Evolutionary conservation across 2,329 filamentous ascomycete species (phyloP), one percentile per base, ranked within the genome.

Genomic region (Taxawa tesnikishii): DNA sequence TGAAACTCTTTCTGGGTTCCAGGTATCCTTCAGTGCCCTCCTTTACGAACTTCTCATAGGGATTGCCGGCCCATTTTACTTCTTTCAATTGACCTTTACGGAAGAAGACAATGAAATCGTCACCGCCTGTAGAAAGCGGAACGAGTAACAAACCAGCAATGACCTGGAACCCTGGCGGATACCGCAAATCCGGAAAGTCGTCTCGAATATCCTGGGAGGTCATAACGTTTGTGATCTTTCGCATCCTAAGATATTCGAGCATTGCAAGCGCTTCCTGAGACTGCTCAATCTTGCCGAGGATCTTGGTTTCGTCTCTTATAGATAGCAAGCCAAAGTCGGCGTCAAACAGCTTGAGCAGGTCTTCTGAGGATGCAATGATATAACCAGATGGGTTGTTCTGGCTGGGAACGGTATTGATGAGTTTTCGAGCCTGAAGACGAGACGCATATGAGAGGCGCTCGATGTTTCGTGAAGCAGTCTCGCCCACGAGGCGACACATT

Each of bases 21-120:
- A 92, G 60, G 42, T 79, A 84, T 1, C 71, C 73, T 19, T 74
- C 67, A 0, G 80, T 87, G 1, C 81, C 80, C 47, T 80, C 69
- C 43, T 76, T 75, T 37, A 84, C 54, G 12, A 69, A 67, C 49
- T 88, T 90, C 38, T 90, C 79, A 46, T 90, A 87, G 0, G 83
- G 83, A 46, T 85, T 94, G 3, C 77, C 85, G 3, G 81, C 84
- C 84, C 79, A 93, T 53, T 79, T 87, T 13, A 82, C 83, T 55
- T 83, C 78, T 47, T 70, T 79, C 16, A 74, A 51, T 45, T 87
- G 82, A 0, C 78, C 76, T 43, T 69, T 78, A n/a, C 85, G 73
- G 58, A 93, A 92, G 50, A 94, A 92, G 0, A 85, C 81, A 26
- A 94, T 93, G 45, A 94, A 94, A 45, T 94, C 85, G 17, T 64